Base-by-base conservation (phyloP, 2,329 filamentous ascomycete species). In the Colletotrichum somersetense region DNA sequence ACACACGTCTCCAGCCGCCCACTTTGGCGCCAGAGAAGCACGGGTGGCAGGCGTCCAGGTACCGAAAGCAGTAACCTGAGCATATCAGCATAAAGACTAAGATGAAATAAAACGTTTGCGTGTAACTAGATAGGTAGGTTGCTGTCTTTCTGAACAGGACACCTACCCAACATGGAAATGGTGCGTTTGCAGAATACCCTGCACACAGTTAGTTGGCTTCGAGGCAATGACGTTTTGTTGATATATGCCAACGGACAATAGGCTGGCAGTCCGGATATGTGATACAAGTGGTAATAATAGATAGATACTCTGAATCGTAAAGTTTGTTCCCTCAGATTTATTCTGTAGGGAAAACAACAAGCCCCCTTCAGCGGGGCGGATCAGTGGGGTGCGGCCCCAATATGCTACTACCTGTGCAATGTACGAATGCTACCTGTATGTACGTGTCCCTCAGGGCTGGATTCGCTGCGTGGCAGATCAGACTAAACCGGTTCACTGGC, bases 391-490 rank as follows among this genome's bases (percentile, higher is more conserved):
- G 40, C 30, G 59, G 40, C 46, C 53, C 50, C 58, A 48, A 12
- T 48, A n/a, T 48, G 46, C n/a, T 48, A 48, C 46, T 46, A n/a
- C 12, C 12, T 42, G 7, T 44, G 20, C 11, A 46, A 3, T n/a
- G 42, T n/a, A n/a, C 1, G 44, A n/a, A 46, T 20, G 8, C 20
- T 10, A 46, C 44, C 18, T 46, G 20, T n/a, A 57, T 67, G 40
- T 71, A 61, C 63, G 63, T 42, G 67, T 67, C 48, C 67, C 23
- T 55, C 20, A 50, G 35, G 33, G 16, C 23, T 58, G 55, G 35
- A 38, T 38, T 52, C 44, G 18, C 59, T 40, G 12, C 18, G 40
- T 52, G 50, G 6, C 50, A 52, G 23, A 30, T 52, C 12, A 26
- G 4, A 52, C 23, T 26, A 26, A 26, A 18, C 48, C 11, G n/a